Base-by-base conservation (phyloP, 139 green algal genomes). In the Chlamydomonas schloesseri region DNA sequence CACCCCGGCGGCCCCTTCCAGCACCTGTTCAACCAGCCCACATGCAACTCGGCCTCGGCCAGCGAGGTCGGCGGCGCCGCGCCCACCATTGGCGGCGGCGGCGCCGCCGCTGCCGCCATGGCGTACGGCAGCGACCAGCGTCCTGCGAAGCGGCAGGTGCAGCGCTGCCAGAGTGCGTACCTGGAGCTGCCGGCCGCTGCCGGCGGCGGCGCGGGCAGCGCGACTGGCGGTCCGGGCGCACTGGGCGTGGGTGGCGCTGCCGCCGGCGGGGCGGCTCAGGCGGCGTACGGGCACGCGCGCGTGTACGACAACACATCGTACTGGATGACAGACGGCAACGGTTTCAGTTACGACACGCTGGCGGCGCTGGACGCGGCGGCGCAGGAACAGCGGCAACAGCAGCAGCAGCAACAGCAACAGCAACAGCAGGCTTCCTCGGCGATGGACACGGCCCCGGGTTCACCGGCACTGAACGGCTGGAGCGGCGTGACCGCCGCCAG, bases 251-350 rank as follows among this genome's bases (percentile, higher is more conserved):
- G 33, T 17, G 20, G 37, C 14, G 37, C 14, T 18, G 67, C 42
- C 28, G n/a, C 26, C 53, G 62, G 15, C n/a, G 62, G 42, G 23
- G 78, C 46, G 26, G 64, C 64, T 42, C 50, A 58, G 24, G 50
- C 75, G 9, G 75, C 24, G 15, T 69, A 78, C 29, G 42, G 42
- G 6, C 42, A 50, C 42, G 42, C 8, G 42, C 65, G 81, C 21
- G 26, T 50, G 34, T 31, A 71, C 53, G 69, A 87, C 47, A 36
- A 31, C 13, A 60, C 28, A 21, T 62, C 53, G 55, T 87, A 87
- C 81, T 87, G 81, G 81, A 62, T 87, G 36, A 87, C 81, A 0
- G 69, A 87, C 36, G 81, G 81, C 33, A 79, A 87, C 81, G 81
- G 81, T 26, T 87, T 87, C 28, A 42, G 62, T 8, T 73, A 46